Evolutionary conservation across 2,329 filamentous ascomycete species (phyloP).

Genomic region (Teratosphaeriaceae sp.): DNA sequence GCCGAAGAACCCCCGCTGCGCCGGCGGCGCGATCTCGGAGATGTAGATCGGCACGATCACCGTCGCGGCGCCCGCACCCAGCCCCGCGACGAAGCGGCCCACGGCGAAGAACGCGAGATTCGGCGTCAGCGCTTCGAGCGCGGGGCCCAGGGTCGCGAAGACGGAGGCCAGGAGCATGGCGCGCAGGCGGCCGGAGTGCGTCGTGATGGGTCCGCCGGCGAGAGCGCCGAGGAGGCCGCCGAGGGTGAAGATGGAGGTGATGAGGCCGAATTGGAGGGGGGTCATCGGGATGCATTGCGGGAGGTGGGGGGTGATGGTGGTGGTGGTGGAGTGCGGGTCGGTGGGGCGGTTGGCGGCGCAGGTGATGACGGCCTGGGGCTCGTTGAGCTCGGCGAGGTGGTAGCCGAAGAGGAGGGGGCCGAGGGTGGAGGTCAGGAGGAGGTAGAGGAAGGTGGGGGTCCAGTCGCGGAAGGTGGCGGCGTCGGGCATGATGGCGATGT

Average conservation of each 20-base stretch:
- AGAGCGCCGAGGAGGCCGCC: slow-evolving; percentile 83
- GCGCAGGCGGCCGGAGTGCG: slow-evolving; percentile 64
- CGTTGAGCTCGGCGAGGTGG: slow-evolving; percentile 90
- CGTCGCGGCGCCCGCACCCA: slow-evolving; percentile 81
- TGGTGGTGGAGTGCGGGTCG: no score
- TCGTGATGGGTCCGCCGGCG: slow-evolving; percentile 70
- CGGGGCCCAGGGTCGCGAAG: slow-evolving; percentile 69
- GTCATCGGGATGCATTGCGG: slow-evolving; percentile 86
- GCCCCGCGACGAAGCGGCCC: slow-evolving; percentile 72
- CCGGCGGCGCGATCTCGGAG: slow-evolving; percentile 76
- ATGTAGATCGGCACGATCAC: slow-evolving; percentile 95
- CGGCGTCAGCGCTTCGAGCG: slow-evolving; percentile 65
- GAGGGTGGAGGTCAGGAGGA: slow-evolving; percentile 70
- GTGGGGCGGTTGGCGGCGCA: slow-evolving; percentile 55
- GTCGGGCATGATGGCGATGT: not conserved
- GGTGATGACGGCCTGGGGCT: slow-evolving; percentile 87
- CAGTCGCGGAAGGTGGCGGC: slow-evolving; percentile 37
- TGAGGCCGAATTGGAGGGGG: slow-evolving; percentile 70
- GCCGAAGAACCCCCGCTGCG: slow-evolving; percentile 58
- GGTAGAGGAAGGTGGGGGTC: slow-evolving; percentile 69
- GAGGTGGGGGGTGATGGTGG: slow-evolving; percentile 28
- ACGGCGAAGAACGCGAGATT: slow-evolving; percentile 61
- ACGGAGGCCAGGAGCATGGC: slow-evolving; percentile 71
- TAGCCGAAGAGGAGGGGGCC: slow-evolving; percentile 93
- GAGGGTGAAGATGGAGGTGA: slow-evolving; percentile 86